phyloP scores from a whole-genome alignment of 768 basidiomycete genomes.

The Lyophyllum semitale region DNA sequence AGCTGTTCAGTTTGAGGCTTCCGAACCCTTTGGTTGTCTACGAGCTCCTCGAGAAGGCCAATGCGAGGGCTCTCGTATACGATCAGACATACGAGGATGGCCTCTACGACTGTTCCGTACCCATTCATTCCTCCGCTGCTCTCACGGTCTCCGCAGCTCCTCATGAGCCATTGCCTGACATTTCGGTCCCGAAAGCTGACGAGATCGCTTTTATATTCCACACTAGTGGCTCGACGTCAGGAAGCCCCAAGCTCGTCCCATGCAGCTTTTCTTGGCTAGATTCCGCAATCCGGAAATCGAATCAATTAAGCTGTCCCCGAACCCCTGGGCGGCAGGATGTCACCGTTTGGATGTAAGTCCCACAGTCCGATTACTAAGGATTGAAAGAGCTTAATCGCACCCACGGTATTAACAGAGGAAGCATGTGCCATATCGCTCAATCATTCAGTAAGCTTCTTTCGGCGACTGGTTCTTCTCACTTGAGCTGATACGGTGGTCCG shows the following conservation, averaged over 20 bases:
- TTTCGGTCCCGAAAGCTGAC: conserved; percentile 30
- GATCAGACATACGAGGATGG: conserved; percentile 46
- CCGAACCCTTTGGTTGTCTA: conserved; percentile 60
- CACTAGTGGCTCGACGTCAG: conserved; percentile 68
- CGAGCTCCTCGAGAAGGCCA: conserved; percentile 56
- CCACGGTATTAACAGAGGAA: conserved; percentile 52
- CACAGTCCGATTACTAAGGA: not conserved
- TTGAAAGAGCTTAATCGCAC: not conserved
- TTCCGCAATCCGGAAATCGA: conserved; percentile 47
- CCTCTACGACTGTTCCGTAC: conserved; percentile 40
- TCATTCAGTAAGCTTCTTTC: conserved; percentile 75
- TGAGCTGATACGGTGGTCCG: conserved; percentile 19
- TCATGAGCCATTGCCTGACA: conserved; percentile 37
- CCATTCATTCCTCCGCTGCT: conserved; percentile 36
- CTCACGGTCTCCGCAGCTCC: conserved; percentile 28
- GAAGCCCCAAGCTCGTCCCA: conserved; percentile 65
- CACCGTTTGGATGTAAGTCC: conserved; percentile 57
- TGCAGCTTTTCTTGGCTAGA: conserved; percentile 59
- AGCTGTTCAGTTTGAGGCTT: conserved; percentile 62
- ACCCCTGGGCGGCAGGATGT: conserved; percentile 52
- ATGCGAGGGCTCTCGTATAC: conserved; percentile 58
- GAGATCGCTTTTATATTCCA: conserved; percentile 59
- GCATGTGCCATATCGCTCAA: conserved; percentile 84
- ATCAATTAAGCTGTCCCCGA: conserved; percentile 40
- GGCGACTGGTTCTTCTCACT: conserved; percentile 17